Percentiles rank a stretch among this genome's conserved stretches.
phyloP scores from a whole-genome alignment of 768 basidiomycete species.

The Galerina sulciceps region DNA sequence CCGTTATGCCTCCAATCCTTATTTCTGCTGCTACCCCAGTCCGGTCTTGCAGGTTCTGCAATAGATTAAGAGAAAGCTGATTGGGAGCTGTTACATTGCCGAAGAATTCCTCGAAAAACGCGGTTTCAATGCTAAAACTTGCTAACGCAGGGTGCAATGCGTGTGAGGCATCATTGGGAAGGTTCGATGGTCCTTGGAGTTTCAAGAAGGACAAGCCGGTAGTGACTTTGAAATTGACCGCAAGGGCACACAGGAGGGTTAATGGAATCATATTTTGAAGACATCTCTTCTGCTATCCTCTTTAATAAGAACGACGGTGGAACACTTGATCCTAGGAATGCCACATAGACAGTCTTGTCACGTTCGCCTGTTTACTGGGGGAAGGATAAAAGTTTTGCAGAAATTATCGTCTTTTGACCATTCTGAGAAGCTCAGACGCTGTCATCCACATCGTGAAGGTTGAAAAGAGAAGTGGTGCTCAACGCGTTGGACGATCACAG shows the following conservation, averaged over 20 bases:
- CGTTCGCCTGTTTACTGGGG: neutral
- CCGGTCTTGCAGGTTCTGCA: slow-evolving; percentile 48
- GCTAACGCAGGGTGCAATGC: slow-evolving; percentile 47
- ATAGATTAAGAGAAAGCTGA: slow-evolving; percentile 42
- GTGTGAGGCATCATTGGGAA: slow-evolving; percentile 49
- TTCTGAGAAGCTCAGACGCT: neutral
- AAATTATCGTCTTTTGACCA: neutral
- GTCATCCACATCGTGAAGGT: neutral
- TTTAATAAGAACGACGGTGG: neutral
- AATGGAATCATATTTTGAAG: neutral
- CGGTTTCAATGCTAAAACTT: slow-evolving; percentile 60
- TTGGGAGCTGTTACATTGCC: slow-evolving; percentile 51
- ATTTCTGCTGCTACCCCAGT: slow-evolving; percentile 50
- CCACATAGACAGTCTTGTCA: slow-evolving; percentile 10
- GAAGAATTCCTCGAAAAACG: slow-evolving; percentile 54
- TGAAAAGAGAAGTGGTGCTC: neutral
- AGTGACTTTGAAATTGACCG: neutral
- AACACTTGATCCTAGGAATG: neutral
- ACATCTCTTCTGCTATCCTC: neutral
- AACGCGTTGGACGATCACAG: slow-evolving; percentile 1
- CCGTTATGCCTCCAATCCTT: slow-evolving; percentile 58
- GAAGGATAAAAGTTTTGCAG: neutral
- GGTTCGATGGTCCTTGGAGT: slow-evolving; percentile 42
- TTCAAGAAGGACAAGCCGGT: slow-evolving; percentile 29
- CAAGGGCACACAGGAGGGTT: slow-evolving; percentile 1